Conservation (phyloP, 148 eudicot species). For the Dysphania ambrosioides region DNA sequence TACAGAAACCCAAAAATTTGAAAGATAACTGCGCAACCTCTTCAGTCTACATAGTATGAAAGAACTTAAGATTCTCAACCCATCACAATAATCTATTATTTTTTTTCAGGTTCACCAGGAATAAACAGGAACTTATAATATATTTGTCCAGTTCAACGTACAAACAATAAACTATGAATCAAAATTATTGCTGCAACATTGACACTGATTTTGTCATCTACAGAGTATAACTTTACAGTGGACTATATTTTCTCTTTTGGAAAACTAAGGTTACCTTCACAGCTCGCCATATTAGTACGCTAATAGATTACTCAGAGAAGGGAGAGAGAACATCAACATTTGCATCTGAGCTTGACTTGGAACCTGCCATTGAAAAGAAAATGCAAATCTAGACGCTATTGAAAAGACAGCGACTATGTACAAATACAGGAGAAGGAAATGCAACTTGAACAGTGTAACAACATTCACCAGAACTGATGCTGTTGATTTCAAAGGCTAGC, state of each 20-base stretch:
- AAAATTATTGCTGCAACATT: constrained; percentile 12
- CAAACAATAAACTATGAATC: constrained; percentile 17
- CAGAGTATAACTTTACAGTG: constrained; percentile 5
- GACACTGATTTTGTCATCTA: not conserved
- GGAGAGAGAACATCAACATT: not conserved
- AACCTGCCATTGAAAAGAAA: not conserved
- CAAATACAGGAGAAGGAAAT: not conserved
- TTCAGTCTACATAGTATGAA: no score
- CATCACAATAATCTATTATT: no score
- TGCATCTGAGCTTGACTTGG: not conserved
- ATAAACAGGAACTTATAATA: not conserved
- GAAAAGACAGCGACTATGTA: not conserved
- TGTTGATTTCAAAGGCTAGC: not conserved
- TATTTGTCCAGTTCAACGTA: not conserved
- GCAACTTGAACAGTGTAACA: not conserved
- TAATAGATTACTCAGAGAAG: not conserved
- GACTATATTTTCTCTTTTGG: constrained; percentile 5
- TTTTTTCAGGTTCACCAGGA: not conserved
- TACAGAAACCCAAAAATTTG: no score
- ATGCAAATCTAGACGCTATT: not conserved
- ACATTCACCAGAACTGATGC: not conserved
- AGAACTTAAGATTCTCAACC: not conserved
- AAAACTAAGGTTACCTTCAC: constrained; percentile 18
- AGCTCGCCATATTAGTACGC: not conserved
- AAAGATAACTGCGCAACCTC: no score